Conservation (phyloP, 108 stramenopile species). For the Conticribra weissflogii region DNA sequence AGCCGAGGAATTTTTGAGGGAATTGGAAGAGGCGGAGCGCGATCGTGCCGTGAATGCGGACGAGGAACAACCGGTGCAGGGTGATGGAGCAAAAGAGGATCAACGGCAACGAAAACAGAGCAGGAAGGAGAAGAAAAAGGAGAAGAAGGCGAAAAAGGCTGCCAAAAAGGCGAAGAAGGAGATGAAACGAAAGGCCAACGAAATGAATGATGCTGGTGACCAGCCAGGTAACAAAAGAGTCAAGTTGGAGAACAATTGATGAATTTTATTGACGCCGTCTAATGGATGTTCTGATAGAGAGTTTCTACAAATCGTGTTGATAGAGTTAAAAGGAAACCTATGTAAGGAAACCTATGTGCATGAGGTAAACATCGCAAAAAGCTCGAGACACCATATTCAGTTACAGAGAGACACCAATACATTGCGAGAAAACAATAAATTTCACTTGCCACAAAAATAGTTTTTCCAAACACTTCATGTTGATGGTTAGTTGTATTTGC, state of each 20-base stretch:
- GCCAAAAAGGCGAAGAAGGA: neutral
- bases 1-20: constrained; percentile 15
- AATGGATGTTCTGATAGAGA: too few relatives aligned
- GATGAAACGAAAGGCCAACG: neutral
- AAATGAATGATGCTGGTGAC: neutral
- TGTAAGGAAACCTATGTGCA: too few relatives aligned
- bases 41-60: neutral
- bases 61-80: neutral
- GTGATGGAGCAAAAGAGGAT: neutral
- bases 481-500: too few relatives aligned
- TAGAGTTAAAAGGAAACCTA: too few relatives aligned
- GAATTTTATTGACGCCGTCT: too few relatives aligned
- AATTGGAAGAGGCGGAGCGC: constrained; percentile 21
- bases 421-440: too few relatives aligned
- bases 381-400: too few relatives aligned
- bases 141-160: constrained; percentile 6
- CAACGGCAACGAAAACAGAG: neutral
- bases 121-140: constrained; percentile 11
- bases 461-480: too few relatives aligned
- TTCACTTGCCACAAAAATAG: too few relatives aligned
- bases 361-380: too few relatives aligned
- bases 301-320: too few relatives aligned
- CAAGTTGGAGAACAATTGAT: constrained; percentile 1
- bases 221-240: neutral
- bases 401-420: too few relatives aligned